Evolutionary conservation across 805 yeast genomes (phyloP).

Genomic region (Candida quercuum): DNA sequence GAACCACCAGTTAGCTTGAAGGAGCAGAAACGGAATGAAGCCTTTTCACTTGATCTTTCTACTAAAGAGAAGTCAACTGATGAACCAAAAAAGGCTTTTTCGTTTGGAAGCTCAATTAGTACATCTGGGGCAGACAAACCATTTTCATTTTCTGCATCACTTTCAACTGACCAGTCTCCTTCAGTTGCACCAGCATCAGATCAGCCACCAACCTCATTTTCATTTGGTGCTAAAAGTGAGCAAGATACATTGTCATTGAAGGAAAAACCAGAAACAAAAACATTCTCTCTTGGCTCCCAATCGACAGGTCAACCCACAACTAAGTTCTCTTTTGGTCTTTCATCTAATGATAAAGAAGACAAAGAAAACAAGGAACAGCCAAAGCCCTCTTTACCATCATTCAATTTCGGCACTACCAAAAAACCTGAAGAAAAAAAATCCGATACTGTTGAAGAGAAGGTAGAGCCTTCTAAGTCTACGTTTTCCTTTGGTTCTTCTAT

Average conservation of each 20-base stretch:
- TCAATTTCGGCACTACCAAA: neutral
- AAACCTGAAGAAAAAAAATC: neutral
- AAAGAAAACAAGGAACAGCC: conserved; percentile 2
- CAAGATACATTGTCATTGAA: neutral
- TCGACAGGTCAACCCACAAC: neutral
- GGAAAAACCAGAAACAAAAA: neutral
- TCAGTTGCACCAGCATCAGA: neutral
- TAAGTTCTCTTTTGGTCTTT: conserved; percentile 7
- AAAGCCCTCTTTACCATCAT: neutral
- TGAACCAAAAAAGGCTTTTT: neutral
- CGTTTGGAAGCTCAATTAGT: neutral
- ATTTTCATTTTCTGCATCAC: too few species aligned
- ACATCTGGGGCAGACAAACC: neutral
- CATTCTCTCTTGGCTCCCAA: neutral
- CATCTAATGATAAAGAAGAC: neutral
- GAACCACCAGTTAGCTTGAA: neutral
- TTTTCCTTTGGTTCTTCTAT: neutral
- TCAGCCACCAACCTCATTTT: conserved; percentile 3
- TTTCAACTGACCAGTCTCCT: conserved; percentile 1
- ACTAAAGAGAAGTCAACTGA: neutral
- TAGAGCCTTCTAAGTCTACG: neutral
- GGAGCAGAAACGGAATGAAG: neutral
- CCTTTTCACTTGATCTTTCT: neutral
- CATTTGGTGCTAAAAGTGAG: conserved; percentile 1
- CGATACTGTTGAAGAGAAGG: too few species aligned